Evolutionary conservation across 441 rosid species (phyloP), one percentile per base, ranked within the genome.

Genomic region (Erodium moschatum): DNA sequence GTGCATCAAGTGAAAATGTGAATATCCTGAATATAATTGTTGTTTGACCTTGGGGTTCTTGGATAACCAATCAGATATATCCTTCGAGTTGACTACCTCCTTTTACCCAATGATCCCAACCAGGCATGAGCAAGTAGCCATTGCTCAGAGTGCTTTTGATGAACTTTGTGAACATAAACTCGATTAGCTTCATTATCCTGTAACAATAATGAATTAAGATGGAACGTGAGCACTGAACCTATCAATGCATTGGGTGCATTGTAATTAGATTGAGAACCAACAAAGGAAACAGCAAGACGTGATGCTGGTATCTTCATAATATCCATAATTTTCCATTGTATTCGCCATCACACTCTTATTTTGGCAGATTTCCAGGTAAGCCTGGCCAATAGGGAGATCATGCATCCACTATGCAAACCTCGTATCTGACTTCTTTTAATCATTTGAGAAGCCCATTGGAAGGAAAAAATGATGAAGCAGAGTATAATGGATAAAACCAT

Each of bases 91-190:
- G 38, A 21, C 65, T 18, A 29, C 38, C 15, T 21, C 65, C 24
- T 24, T 62, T 29, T 56, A 18, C 18, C 65, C 65, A 21, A 62
- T 21, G 65, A 24, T 62, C 21, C 65, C 38, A 62, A 62, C 65
- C 65, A 62, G 65, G 16, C 65, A 24, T 21, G 38, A 62, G 11
- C 65, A 10, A n/a, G 65, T 27, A 62, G n/a, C 65, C 65, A 62
- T 10, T 62, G 65, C 24, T 62, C 65, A 29, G 65, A 62, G 62
- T 27, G 6, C 27, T 56, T 56, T 56, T 19, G 62, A 18, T 19
- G 11, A 56, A 56, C 12, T 18, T 62, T 21, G 8, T 20, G 35
- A 61, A 61, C 13, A 27, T 61, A 9, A 21, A 21, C 35, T 61
- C 21, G 16, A 21, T 5, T 29, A 27, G 65, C 13, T 62, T 24